phyloP scores from a whole-genome alignment of 2,329 filamentous ascomycete species.

The Cyphellophora europaea region DNA sequence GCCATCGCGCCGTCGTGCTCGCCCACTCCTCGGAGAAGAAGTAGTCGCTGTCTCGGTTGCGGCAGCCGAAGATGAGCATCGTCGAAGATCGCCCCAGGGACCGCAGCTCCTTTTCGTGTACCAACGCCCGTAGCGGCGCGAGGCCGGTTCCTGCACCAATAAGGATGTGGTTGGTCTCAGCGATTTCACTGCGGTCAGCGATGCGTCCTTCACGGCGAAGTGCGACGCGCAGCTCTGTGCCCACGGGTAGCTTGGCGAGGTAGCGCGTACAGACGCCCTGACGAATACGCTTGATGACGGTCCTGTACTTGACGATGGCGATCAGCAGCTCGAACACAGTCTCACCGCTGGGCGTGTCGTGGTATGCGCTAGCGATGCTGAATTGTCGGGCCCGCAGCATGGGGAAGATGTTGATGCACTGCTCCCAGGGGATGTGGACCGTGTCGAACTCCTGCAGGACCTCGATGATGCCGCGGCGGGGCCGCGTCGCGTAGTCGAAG shows the following conservation, averaged over 20 bases:
- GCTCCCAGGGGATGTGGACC: constrained; percentile 69
- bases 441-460: constrained; percentile 82
- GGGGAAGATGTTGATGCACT: constrained; percentile 66
- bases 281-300: constrained; percentile 72
- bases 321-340: constrained; percentile 63
- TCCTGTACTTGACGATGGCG: constrained; percentile 85
- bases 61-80: constrained; percentile 76
- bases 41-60: constrained; percentile 65
- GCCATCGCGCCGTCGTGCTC: background rate
- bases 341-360: constrained; percentile 1
- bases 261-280: constrained; percentile 88
- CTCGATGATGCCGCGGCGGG: constrained; percentile 83
- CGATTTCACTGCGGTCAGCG: constrained; percentile 7
- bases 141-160: constrained; percentile 23
- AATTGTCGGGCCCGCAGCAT: constrained; percentile 82
- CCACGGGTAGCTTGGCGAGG: constrained; percentile 53
- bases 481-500: constrained; percentile 89
- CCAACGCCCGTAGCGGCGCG: constrained; percentile 42
- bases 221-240: constrained; percentile 49
- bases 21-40: constrained; percentile 75
- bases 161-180: constrained; percentile 39
- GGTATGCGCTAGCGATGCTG: constrained; percentile 56
- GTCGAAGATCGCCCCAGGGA: constrained; percentile 11
- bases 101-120: constrained; percentile 17
- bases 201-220: constrained; percentile 19